Evolutionary conservation across 192 early-diverging fungal species (phyloP).

Genomic region (Cetraspora pellucida): DNA sequence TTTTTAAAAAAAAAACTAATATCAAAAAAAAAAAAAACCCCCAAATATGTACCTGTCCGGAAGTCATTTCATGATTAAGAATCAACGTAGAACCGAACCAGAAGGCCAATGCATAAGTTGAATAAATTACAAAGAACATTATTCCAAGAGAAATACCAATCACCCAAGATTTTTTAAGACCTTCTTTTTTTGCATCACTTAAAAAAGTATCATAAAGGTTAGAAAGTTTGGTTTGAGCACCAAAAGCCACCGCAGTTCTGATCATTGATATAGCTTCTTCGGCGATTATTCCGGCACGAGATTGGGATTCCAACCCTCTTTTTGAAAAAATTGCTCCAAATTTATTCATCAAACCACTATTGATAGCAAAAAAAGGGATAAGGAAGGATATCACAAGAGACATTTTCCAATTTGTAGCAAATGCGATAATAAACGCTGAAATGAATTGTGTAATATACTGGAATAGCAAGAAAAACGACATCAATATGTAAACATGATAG

Average conservation of each 20-base stretch:
- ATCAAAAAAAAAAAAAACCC: too few relatives aligned
- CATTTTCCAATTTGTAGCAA: constrained; percentile 59
- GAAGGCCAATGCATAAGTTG: neutral
- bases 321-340: constrained; percentile 50
- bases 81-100: too few relatives aligned
- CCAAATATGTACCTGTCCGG: too few relatives aligned
- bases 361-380: constrained; percentile 39
- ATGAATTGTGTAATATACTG: constrained; percentile 67
- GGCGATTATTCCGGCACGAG: constrained; percentile 79
- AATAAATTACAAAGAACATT: constrained; percentile 71
- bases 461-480: constrained; percentile 53
- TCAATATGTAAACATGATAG: too few relatives aligned
- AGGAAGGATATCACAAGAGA: neutral
- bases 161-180: constrained; percentile 59
- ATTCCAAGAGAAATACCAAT: constrained; percentile 63
- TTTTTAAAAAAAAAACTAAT: too few relatives aligned
- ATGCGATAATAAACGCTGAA: constrained; percentile 73
- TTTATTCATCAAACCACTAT: constrained; percentile 43
- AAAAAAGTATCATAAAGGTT: constrained; percentile 63
- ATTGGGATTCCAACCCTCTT: constrained; percentile 66
- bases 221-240: constrained; percentile 67
- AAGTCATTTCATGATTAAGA: too few relatives aligned
- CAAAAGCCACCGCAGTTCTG: constrained; percentile 85
- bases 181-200: constrained; percentile 65
- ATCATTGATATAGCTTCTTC: constrained; percentile 82